Base-by-base conservation (phyloP, 2,329 filamentous ascomycete species). In the Colletotrichum euphorbiae region DNA sequence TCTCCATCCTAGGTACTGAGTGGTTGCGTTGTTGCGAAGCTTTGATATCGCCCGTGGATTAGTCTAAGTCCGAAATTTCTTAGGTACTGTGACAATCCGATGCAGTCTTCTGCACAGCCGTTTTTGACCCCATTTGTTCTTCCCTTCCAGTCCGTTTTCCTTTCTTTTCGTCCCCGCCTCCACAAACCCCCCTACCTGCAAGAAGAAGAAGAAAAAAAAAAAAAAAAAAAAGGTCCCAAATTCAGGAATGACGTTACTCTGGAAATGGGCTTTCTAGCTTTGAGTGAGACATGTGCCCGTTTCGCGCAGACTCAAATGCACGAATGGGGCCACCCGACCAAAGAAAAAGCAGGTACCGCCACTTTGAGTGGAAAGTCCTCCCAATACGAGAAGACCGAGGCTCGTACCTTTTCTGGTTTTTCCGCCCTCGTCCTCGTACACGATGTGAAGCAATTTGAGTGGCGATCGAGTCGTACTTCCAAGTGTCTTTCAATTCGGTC, bases 281-380 rank as follows among this genome's bases (percentile, higher is more conserved):
- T 54, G 21, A 46, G 40, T 59, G 61, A 68, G 65, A 68, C 61
- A 65, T 55, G 60, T 48, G 61, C 54, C 48, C 59, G 65, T 68
- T 54, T 55, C 46, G 54, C 36, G 40, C 46, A 58, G 65, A 54
- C 61, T 42, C 38, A 33, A 33, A 42, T 31, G 52, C 28, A 48
- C 54, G 48, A 59, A 55, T 65, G 61, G 61, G 42, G 12, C 61
- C 54, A 54, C 17, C 45, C 46, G 21, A 15, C 31, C 36, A 40
- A 31, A 33, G 21, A 28, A 24, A 51, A 24, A 8, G 21, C 19
- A 17, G 21, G 11, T 36, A 36, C 7, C 3, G 28, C 52, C 64
- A 56, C 38, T 28, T 28, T 40, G 28, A 45, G 57, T 57, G 51
- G 21, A 43, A 0, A 6, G 24, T 24, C 36, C 19, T 48, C 38